Evolutionary conservation across 108 stramenopile genomes (phyloP).

Genomic region (Skeletonema tropicum): DNA sequence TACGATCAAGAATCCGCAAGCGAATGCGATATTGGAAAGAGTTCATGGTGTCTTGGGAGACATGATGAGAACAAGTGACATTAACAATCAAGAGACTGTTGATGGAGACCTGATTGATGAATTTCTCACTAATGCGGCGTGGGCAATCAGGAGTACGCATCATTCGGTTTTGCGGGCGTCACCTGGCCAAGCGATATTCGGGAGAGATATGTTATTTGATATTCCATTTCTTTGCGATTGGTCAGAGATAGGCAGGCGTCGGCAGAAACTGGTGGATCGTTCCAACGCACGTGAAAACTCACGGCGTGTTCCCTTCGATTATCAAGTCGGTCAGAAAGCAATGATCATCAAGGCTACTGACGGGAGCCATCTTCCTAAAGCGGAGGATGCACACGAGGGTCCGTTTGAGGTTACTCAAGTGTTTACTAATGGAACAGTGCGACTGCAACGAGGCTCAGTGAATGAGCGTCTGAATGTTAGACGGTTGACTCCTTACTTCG

Average conservation of each 20-base stretch:
- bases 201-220: slow-evolving; percentile 34
- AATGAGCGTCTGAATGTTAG: slow-evolving; percentile 39
- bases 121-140: slow-evolving; percentile 28
- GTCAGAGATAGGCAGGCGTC: slow-evolving; percentile 21
- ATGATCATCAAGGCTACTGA: slow-evolving; percentile 10
- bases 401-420: slow-evolving; percentile 23
- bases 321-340: slow-evolving; percentile 35
- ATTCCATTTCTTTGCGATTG: slow-evolving; percentile 33
- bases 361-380: slow-evolving; percentile 9
- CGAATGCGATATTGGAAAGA: slow-evolving; percentile 37
- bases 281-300: slow-evolving; percentile 35
- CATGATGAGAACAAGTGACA: slow-evolving; percentile 27
- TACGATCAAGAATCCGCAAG: slow-evolving; percentile 48
- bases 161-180: slow-evolving; percentile 37
- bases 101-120: slow-evolving; percentile 1
- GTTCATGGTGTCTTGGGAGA: slow-evolving; percentile 24
- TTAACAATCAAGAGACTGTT: slow-evolving; percentile 11
- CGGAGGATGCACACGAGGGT: not conserved
- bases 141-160: slow-evolving; percentile 32
- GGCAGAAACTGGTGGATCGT: slow-evolving; percentile 8
- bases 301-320: slow-evolving; percentile 11
- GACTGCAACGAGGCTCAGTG: slow-evolving; percentile 24
- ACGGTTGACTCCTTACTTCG: slow-evolving; percentile 27
- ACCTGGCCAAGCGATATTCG: slow-evolving; percentile 43
- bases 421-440: slow-evolving; percentile 45